Evolutionary conservation across 2,329 filamentous ascomycete genomes (phyloP), one percentile per base, ranked within the genome.

Genomic region (Rutstroemia sydowiana): DNA sequence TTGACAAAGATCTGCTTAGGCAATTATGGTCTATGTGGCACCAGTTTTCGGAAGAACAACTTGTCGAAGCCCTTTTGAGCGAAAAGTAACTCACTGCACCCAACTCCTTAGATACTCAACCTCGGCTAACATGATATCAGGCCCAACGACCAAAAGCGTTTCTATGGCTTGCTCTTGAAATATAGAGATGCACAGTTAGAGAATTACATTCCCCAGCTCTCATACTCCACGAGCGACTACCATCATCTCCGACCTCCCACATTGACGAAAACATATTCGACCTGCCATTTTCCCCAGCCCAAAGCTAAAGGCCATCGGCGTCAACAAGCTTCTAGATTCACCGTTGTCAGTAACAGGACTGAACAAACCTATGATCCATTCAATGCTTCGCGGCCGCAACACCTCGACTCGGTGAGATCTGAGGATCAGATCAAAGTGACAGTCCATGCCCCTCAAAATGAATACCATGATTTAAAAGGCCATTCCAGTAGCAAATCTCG

Each of bases 1-100:
- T 97, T 48, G 89, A 96, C 61, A 72, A 79, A 43, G 87, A 95
- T 58, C 80, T 96, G 26, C 70, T 97, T 45, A 81, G 90, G 39
- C 92, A 95, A 67, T 75, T 98, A 57, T 85, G 87, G 54, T 92
- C 90, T 2, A 77, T 97, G 62, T 97, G 90, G 91, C 91, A 97
- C 71, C 87, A 84, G 61, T 85, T 88, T 58, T 81, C 80, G 31
- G 86, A 92, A 59, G 79, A 85, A 26, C 77, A 84, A 16, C 70
- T 97, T 20, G 76, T 85, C 21, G 73, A 81, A 51, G 85, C 82
- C 62, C 74, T 97, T n/a, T 69, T 77, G 11, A 79, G 73, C 57
- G 70, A 79, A 30, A 78, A 82, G 81, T 87, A 73, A 69, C 82
- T 75, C 18, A n/a, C n/a, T n/a, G n/a, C n/a, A 32, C 26, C 39